Conservation (phyloP, 768 basidiomycete genomes). For the Podaxis mareebaensis region DNA sequence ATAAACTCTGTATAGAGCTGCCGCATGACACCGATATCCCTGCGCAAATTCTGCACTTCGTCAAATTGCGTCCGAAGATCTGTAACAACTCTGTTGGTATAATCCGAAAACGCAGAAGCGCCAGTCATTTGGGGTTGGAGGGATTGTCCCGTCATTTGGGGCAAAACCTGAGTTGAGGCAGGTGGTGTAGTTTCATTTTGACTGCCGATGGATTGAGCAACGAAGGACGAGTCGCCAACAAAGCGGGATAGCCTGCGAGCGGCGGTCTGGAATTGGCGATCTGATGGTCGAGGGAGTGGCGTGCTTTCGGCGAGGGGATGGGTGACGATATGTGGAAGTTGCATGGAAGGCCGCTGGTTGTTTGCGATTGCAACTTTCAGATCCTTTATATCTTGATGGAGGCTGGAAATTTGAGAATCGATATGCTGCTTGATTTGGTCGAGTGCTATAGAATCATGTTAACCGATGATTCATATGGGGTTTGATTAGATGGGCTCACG, state of each 20-base stretch:
- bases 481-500: conserved; percentile 58
- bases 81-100: conserved; percentile 69
- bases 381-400: conserved; percentile 91
- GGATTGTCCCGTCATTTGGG: conserved; percentile 69
- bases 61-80: conserved; percentile 93
- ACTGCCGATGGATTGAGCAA: conserved; percentile 26
- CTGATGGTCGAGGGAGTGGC: conserved; percentile 69
- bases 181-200: conserved; percentile 25
- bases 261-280: conserved; percentile 70
- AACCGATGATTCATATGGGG: conserved; percentile 7
- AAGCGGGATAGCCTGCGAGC: conserved; percentile 77
- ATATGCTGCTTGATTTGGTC: conserved; percentile 99
- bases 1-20: conserved; percentile 95
- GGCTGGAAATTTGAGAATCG: conserved; percentile 80
- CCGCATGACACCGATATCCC: conserved; percentile 91
- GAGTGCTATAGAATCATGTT: conserved; percentile 57
- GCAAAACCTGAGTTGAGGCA: conserved; percentile 39
- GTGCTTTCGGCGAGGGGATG: conserved; percentile 67
- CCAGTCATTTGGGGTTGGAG: conserved; percentile 75
- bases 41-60: conserved; percentile 90
- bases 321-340: conserved; percentile 45
- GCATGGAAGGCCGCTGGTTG: conserved; percentile 52
- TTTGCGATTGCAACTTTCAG: conserved; percentile 65
- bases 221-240: conserved; percentile 43
- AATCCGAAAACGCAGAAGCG: conserved; percentile 70